These are phyloP conservation scores for Eremothecium coryli DNA, from an alignment of 1,139 yeast species.

Conservation along the genomic window DNA sequence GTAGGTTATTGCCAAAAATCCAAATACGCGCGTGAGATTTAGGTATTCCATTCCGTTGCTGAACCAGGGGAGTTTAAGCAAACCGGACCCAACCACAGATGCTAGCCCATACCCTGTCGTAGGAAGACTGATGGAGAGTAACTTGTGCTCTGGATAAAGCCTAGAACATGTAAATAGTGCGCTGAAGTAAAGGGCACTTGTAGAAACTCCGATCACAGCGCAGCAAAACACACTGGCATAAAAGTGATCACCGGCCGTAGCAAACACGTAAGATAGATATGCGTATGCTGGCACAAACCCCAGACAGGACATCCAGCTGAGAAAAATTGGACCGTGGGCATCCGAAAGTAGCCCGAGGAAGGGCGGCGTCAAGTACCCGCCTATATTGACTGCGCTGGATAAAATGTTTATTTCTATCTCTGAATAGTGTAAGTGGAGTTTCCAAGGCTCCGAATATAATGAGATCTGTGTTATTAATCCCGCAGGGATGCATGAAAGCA, in stretches of 20 bases:
- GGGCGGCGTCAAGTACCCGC: constrained; percentile 82
- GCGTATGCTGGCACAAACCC: constrained; percentile 70
- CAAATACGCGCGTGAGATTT: constrained; percentile 47
- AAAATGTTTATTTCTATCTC: constrained; percentile 70
- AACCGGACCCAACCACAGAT: constrained; percentile 44
- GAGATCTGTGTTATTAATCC: constrained; percentile 80
- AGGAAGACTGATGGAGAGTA: constrained; percentile 79
- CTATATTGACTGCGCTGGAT: constrained; percentile 66
- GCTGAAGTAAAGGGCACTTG: constrained; percentile 71
- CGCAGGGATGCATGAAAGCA: constrained; percentile 56
- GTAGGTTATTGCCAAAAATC: constrained; percentile 49
- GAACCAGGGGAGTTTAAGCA: constrained; percentile 40
- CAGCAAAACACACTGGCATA: constrained; percentile 31
- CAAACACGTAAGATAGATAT: constrained; percentile 37
- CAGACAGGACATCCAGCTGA: constrained; percentile 54
- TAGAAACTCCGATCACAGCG: constrained; percentile 66
- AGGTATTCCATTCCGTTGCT: constrained; percentile 30
- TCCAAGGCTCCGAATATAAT: constrained; percentile 65
- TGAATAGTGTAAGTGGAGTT: constrained; percentile 45
- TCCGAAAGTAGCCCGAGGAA: constrained; percentile 77
- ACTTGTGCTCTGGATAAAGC: constrained; percentile 62
- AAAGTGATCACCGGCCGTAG: constrained; percentile 24
- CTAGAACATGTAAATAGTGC: constrained; percentile 77
- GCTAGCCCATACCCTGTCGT: constrained; percentile 82
- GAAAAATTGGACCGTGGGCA: constrained; percentile 68